Conservation (phyloP, 2,329 filamentous ascomycete genomes). For the Colletotrichum sp. region DNA sequence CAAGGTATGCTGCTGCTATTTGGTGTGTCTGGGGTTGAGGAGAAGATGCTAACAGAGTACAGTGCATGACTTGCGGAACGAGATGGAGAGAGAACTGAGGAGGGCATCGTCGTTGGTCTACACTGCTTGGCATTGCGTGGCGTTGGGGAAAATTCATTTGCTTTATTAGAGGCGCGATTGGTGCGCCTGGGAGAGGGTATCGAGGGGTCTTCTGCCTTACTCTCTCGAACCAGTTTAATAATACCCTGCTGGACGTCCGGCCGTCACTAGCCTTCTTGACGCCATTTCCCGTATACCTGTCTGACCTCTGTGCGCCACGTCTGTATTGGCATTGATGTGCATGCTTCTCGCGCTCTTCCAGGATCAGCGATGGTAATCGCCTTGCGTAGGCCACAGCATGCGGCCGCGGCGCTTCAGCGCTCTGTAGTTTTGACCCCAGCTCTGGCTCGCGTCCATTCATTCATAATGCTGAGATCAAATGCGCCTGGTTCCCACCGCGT, state of each 20-base stretch:
- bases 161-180: not conserved
- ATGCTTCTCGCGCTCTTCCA: not conserved
- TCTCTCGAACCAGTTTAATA: not conserved
- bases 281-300: not conserved
- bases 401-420: not conserved
- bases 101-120: not conserved
- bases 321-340: not conserved
- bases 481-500: not conserved
- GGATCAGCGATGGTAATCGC: not conserved
- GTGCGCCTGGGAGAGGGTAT: not conserved
- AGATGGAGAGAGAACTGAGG: slow-evolving; percentile 70
- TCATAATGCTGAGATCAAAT: not conserved
- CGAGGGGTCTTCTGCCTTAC: not conserved
- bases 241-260: not conserved
- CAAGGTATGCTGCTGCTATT: slow-evolving; percentile 63
- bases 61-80: slow-evolving; percentile 72
- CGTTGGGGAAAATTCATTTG: slow-evolving; percentile 24
- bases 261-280: not conserved
- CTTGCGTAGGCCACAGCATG: not conserved
- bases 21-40: not conserved
- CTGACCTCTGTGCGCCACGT: not conserved
- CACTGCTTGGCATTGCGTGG: slow-evolving; percentile 27
- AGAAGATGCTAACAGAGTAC: not conserved
- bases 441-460: not conserved
- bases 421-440: not conserved